Evolutionary conservation across 257 asterid genomes (phyloP), one percentile per base, ranked within the genome.

Genomic region (Ophiorrhiza pumila): DNA sequence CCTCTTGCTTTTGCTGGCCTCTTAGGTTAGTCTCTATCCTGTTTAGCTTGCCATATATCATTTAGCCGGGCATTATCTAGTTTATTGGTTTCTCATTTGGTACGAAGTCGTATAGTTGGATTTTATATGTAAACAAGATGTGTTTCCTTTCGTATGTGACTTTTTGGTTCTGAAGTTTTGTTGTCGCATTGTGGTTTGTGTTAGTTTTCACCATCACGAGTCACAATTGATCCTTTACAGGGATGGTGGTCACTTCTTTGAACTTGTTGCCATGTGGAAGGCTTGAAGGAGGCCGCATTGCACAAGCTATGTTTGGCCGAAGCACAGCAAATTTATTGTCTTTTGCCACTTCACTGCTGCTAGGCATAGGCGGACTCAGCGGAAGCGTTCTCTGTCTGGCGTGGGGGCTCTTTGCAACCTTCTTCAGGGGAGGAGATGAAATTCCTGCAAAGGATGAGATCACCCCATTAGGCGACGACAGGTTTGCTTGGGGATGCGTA

Each of bases 1-100:
- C 98, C 98, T 37, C 97, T 92, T 64, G 98, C 98, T 52, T 92
- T 92, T 77, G 98, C 98, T 49, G 98, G 98, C 37, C 87, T 92
- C 41, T 80, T 92, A 82, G 98, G 98, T 90, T 53, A 72, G 86
- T 75, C 32, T 69, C 29, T 72, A 23, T 15, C 7, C 29, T 32
- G 34, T 59, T 50, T 69, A 13, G 23, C 39, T 35, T 7, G 22
- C 5, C 32, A 17, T 4, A 22, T 20, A 37, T 20, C 23, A 63
- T 63, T 37, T 63, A 32, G 32, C 50, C 3, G 67, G 15, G 20
- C 68, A 37, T n/a, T 25, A 20, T 22, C 17, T 13, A 37, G 20
- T 9, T 20, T 27, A 13, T 58, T 3, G 37, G 15, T 58, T 22
- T 58, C 5, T 6, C 32, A 14, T 25, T 31, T 58, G 0, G 34